A percentile compares a stretch with the other conserved stretches of the same genome.
These are phyloP conservation scores for Penicillium ochrochloron DNA, from an alignment of 495 filamentous ascomycete genomes.

Conservation along the genomic window DNA sequence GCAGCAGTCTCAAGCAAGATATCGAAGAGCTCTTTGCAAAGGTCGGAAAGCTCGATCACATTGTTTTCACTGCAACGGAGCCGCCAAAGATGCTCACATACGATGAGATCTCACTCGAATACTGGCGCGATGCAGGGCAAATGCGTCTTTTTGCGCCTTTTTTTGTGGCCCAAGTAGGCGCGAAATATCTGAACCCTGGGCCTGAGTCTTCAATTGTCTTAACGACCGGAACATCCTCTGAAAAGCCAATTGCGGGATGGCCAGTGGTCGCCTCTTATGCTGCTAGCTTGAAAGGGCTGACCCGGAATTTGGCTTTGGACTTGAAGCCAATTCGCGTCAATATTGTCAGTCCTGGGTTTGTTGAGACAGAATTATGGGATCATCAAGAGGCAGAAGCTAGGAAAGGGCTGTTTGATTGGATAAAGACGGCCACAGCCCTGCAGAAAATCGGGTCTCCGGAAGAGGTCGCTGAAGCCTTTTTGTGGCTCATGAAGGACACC, in stretches of 20 bases:
- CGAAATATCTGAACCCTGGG: neutral
- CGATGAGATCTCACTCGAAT: no score
- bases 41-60: no score
- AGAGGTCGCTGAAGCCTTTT: slow-evolving; percentile 68
- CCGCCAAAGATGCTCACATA: no score
- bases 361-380: slow-evolving; percentile 57
- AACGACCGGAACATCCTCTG: neutral
- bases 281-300: neutral
- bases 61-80: no score
- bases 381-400: neutral
- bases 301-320: slow-evolving; percentile 59
- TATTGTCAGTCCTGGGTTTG: slow-evolving; percentile 57
- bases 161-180: no score
- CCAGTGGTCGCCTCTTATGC: neutral
- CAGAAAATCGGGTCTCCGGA: slow-evolving; percentile 46
- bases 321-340: slow-evolving; percentile 65
- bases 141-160: no score
- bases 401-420: neutral
- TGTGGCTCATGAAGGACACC: slow-evolving; percentile 66
- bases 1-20: no score
- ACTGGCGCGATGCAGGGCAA: no score
- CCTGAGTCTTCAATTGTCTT: neutral
- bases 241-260: neutral
- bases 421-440: neutral
- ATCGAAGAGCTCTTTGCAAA: no score